A percentile compares a stretch with the other conserved stretches of the same genome.
Evolutionary conservation across 2,329 filamentous ascomycete species (phyloP).

Genomic region (Fusarium sp.): DNA sequence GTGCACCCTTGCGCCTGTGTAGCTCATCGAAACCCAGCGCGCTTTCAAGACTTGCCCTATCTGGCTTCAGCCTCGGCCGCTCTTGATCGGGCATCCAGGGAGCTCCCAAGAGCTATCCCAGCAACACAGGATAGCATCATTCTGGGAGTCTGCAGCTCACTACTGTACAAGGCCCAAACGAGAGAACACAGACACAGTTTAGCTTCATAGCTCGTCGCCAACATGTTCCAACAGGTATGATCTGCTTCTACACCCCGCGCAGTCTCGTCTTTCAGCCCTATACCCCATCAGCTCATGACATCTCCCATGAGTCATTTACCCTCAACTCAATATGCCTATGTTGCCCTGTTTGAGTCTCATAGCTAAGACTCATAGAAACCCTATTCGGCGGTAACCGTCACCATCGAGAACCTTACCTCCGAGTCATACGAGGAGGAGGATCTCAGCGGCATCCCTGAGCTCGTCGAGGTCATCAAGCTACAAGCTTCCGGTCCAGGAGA

Average conservation of each 20-base stretch:
- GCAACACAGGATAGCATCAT: slow-evolving; percentile 36
- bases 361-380: slow-evolving; percentile 68
- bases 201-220: slow-evolving; percentile 2
- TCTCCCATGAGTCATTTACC: slow-evolving; percentile 33
- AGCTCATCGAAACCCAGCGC: background rate
- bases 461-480: slow-evolving; percentile 93
- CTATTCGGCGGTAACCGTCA: slow-evolving; percentile 93
- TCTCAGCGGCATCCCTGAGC: slow-evolving; percentile 88
- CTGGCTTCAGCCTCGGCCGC: slow-evolving; percentile 9
- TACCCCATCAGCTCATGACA: background rate
- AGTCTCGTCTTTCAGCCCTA: background rate
- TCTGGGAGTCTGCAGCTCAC: background rate
- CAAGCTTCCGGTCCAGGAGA: slow-evolving; percentile 89
- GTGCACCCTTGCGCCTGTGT: background rate
- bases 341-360: background rate
- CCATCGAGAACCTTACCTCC: slow-evolving; percentile 89
- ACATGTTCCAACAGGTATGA: slow-evolving; percentile 49
- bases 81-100: background rate
- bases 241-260: background rate
- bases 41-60: background rate
- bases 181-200: background rate
- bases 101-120: slow-evolving; percentile 20
- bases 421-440: slow-evolving; percentile 93
- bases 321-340: background rate
- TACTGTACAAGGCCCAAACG: background rate